Evolutionary conservation across 768 basidiomycete genomes (phyloP).

Genomic region (Nevesoporus exiguus): DNA sequence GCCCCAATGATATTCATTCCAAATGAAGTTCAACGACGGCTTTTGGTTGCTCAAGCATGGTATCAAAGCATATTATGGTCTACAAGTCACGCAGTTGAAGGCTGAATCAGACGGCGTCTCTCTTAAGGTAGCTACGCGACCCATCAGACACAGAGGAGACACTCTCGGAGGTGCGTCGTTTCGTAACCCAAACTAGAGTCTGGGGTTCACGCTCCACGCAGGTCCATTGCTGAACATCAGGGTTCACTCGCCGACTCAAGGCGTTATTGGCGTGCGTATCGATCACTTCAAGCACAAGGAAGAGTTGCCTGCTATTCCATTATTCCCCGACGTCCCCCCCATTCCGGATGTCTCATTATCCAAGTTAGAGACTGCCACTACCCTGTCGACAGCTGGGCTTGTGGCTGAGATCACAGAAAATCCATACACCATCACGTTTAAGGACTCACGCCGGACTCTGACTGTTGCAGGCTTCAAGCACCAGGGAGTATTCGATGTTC

Average conservation of each 20-base stretch:
- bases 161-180: conserved; percentile 49
- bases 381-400: conserved; percentile 46
- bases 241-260: conserved; percentile 53
- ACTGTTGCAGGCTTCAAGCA: conserved; percentile 48
- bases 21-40: conserved; percentile 73
- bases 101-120: conserved; percentile 47
- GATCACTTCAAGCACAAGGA: conserved; percentile 47
- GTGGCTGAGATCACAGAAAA: conserved; percentile 53
- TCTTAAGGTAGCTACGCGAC: conserved; percentile 57
- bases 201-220: background rate
- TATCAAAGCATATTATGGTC: conserved; percentile 56
- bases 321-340: conserved; percentile 60
- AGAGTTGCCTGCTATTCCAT: conserved; percentile 46
- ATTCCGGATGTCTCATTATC: conserved; percentile 41
- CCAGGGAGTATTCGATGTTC: conserved; percentile 55
- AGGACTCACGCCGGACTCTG: conserved; percentile 33
- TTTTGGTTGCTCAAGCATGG: conserved; percentile 67
- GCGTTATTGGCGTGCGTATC: conserved; percentile 55
- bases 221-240: conserved; percentile 34
- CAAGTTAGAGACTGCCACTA: conserved; percentile 22
- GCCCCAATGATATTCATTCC: background rate
- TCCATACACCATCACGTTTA: conserved; percentile 62
- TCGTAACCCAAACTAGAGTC: background rate
- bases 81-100: conserved; percentile 54
- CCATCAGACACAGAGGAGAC: conserved; percentile 61